Percentiles rank a stretch among this genome's conserved stretches.
Evolutionary conservation across 2,329 filamentous ascomycete genomes (phyloP).

Genomic region (Botrytis elliptica): DNA sequence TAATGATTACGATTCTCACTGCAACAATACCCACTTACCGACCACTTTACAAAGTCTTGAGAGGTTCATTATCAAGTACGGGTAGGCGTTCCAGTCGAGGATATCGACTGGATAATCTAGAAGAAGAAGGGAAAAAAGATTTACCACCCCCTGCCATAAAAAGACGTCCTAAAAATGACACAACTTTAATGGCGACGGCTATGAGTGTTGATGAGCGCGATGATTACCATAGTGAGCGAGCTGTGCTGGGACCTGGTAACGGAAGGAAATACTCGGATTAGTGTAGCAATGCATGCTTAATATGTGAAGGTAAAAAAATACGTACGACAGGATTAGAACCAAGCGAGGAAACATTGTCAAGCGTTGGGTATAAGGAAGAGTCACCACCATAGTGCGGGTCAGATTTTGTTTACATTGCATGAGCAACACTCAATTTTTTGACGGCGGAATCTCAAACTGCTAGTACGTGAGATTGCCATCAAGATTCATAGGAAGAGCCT

Average conservation of each 20-base stretch:
- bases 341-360: background rate
- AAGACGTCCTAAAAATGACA: background rate
- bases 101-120: background rate
- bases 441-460: background rate
- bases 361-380: background rate
- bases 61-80: background rate
- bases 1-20: conserved; percentile 38
- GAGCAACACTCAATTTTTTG: background rate
- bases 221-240: background rate
- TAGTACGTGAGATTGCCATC: background rate
- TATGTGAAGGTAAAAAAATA: background rate
- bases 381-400: background rate
- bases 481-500: background rate
- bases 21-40: conserved; percentile 37
- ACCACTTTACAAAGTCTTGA: conserved; percentile 29
- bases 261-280: background rate
- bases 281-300: background rate
- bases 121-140: background rate
- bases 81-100: background rate
- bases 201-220: background rate
- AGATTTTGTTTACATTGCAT: background rate
- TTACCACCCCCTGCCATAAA: background rate
- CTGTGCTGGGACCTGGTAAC: background rate
- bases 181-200: background rate
- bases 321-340: background rate